Conservation (phyloP, 495 filamentous ascomycete species). For the Endocarpon pusillum region DNA sequence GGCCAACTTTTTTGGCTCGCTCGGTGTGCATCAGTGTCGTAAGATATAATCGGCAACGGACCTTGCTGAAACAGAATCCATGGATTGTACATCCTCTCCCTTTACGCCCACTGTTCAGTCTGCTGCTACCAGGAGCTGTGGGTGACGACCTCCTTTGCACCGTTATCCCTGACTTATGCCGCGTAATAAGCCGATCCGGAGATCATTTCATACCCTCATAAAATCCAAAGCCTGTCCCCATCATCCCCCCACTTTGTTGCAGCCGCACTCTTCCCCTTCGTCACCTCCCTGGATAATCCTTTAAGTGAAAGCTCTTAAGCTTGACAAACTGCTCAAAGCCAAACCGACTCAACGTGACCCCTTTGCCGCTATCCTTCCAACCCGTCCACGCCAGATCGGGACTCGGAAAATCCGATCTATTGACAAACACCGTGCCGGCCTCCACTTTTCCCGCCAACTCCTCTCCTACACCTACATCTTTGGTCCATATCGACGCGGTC, state of each 20-base stretch:
- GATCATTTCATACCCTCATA: too few species aligned
- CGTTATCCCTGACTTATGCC: not conserved
- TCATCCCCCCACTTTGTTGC: too few species aligned
- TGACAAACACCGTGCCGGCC: constrained; percentile 92
- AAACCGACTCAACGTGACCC: constrained; percentile 72
- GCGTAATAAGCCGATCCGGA: too few species aligned
- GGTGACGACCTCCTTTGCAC: not conserved
- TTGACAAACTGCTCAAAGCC: constrained; percentile 92
- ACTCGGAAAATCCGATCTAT: constrained; percentile 81
- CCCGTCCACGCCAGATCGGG: constrained; percentile 96
- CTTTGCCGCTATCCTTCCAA: constrained; percentile 92
- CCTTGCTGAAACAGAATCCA: too few species aligned
- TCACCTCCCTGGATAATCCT: constrained; percentile 46
- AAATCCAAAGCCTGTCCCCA: too few species aligned
- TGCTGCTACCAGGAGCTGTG: not conserved
- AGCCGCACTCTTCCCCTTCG: not conserved
- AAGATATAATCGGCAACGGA: too few species aligned
- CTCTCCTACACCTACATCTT: constrained; percentile 63
- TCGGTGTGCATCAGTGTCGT: too few species aligned
- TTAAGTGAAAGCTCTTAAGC: constrained; percentile 90
- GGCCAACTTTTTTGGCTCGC: too few species aligned
- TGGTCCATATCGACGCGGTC: constrained; percentile 97
- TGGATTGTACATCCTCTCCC: too few species aligned
- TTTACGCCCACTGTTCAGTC: not conserved
- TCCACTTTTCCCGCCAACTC: constrained; percentile 66